Conservation (phyloP, 2,329 filamentous ascomycete species). For the Venturia carpophila region DNA sequence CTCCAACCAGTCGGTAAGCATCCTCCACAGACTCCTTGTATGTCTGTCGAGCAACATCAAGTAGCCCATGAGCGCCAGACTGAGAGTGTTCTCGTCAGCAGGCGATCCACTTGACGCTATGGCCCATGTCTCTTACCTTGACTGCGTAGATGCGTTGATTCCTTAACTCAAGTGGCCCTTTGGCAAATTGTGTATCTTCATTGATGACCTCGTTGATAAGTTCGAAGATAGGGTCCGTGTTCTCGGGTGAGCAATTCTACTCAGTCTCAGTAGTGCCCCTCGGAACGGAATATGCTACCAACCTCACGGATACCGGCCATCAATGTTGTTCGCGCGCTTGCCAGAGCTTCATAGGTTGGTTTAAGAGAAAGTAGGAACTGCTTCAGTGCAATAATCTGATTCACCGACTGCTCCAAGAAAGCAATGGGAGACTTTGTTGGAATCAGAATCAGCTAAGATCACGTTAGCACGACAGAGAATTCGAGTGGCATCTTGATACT, state of each 20-base stretch:
- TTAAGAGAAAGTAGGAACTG: slow-evolving; percentile 64
- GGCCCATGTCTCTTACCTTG: slow-evolving; percentile 42
- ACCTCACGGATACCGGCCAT: slow-evolving; percentile 59
- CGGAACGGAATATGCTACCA: background rate
- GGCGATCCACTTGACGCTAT: background rate
- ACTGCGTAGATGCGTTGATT: slow-evolving; percentile 90
- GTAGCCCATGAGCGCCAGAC: slow-evolving; percentile 72
- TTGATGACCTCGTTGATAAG: slow-evolving; percentile 68
- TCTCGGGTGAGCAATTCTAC: slow-evolving; percentile 56
- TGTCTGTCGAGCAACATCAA: slow-evolving; percentile 80
- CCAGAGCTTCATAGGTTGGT: slow-evolving; percentile 60
- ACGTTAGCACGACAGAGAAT: background rate
- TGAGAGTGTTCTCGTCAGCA: background rate
- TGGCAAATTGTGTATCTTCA: slow-evolving; percentile 70
- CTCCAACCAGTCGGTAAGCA: slow-evolving; percentile 60
- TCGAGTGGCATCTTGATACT: slow-evolving; percentile 21
- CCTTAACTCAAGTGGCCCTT: slow-evolving; percentile 70
- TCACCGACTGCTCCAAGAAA: slow-evolving; percentile 71
- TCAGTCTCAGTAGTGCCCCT: background rate
- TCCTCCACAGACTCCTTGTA: slow-evolving; percentile 85
- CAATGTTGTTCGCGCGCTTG: slow-evolving; percentile 55
- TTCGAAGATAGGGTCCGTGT: slow-evolving; percentile 52
- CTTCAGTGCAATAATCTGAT: slow-evolving; percentile 80
- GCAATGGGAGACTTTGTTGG: slow-evolving; percentile 58
- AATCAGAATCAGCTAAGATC: slow-evolving; percentile 62